Evolutionary conservation across 495 filamentous ascomycete species (phyloP).

Genomic region (Aspergillus affinis): DNA sequence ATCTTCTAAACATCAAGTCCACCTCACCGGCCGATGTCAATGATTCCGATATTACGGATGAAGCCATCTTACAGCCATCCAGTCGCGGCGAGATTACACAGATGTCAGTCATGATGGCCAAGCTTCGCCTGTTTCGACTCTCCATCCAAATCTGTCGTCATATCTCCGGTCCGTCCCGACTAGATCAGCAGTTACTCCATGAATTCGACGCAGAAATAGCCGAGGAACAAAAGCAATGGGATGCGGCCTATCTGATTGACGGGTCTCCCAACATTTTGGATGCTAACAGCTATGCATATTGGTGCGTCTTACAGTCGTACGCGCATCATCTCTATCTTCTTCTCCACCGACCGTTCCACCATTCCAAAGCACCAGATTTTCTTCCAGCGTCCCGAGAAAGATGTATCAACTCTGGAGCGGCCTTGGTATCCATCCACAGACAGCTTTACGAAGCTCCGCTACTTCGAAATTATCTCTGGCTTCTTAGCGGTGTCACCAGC

Average conservation of each 20-base stretch:
- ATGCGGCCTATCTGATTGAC: slow-evolving; percentile 16
- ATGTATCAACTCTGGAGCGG: slow-evolving; percentile 14
- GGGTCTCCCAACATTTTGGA: slow-evolving; percentile 20
- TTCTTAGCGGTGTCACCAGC: slow-evolving; percentile 18
- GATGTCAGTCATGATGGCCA: slow-evolving; percentile 24
- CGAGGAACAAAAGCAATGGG: slow-evolving; percentile 21
- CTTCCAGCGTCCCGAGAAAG: slow-evolving; percentile 12
- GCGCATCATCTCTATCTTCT: slow-evolving; percentile 28
- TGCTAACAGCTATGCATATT: slow-evolving; percentile 17
- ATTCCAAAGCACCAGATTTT: slow-evolving; percentile 9
- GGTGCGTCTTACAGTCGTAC: slow-evolving; percentile 24
- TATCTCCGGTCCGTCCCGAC: slow-evolving; percentile 10
- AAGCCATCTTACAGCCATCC: slow-evolving; percentile 10
- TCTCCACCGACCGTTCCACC: slow-evolving; percentile 19
- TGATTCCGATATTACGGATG: slow-evolving; percentile 18
- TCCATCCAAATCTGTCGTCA: slow-evolving; percentile 19
- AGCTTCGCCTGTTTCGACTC: slow-evolving; percentile 20
- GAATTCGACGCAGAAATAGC: slow-evolving; percentile 15
- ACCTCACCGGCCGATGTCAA: slow-evolving; percentile 20
- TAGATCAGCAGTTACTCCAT: slow-evolving; percentile 1
- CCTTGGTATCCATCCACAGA: slow-evolving; percentile 16
- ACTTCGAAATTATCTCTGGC: slow-evolving; percentile 20
- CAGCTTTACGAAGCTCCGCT: slow-evolving; percentile 19
- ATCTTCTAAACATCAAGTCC: slow-evolving; percentile 13
- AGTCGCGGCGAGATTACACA: slow-evolving; percentile 16